Percentiles rank a stretch among this genome's conserved stretches.
phyloP scores from a whole-genome alignment of 345 rosid genomes.

The thale cress (Arabidopsis thaliana) region DNA sequence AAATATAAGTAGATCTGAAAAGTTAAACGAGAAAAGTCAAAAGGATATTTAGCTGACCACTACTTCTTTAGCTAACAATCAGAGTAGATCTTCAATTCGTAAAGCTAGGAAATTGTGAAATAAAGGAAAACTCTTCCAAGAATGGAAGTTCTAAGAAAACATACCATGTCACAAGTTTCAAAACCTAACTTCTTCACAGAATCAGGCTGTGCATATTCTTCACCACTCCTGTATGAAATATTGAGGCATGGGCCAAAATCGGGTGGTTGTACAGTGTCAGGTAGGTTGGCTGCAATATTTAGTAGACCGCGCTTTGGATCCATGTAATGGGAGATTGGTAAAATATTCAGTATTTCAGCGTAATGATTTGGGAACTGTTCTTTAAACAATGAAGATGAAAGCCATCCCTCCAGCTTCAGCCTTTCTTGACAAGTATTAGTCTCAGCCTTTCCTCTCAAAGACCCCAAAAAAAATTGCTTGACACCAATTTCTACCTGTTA shows the following conservation, averaged over 20 bases:
- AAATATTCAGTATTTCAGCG: constrained; percentile 62
- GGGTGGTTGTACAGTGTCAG: constrained; percentile 54
- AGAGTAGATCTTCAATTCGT: constrained; percentile 9
- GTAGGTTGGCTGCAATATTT: constrained; percentile 74
- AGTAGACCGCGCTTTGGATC: constrained; percentile 70
- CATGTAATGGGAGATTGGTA: constrained; percentile 89
- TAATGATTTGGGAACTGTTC: constrained; percentile 87
- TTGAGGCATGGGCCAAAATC: constrained; percentile 79
- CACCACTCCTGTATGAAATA: constrained; percentile 80
- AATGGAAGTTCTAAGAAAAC: constrained; percentile 36
- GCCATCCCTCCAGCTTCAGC: constrained; percentile 89
- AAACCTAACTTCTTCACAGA: constrained; percentile 70
- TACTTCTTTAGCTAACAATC: constrained; percentile 24
- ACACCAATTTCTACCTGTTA: constrained; percentile 88
- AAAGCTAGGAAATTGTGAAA: constrained; percentile 4
- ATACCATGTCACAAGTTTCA: constrained; percentile 76
- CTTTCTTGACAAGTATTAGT: constrained; percentile 69
- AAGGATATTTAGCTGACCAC: background rate
- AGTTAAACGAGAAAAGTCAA: background rate
- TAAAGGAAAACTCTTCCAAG: background rate
- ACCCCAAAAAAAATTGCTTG: constrained; percentile 73
- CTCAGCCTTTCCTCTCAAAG: constrained; percentile 65
- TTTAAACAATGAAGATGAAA: constrained; percentile 74
- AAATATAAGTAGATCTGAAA: background rate
- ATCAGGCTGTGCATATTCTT: constrained; percentile 57